Evolutionary conservation across 2,329 filamentous ascomycete genomes (phyloP), one percentile per base, ranked within the genome.

Genomic region (Lecanicillium sp.): DNA sequence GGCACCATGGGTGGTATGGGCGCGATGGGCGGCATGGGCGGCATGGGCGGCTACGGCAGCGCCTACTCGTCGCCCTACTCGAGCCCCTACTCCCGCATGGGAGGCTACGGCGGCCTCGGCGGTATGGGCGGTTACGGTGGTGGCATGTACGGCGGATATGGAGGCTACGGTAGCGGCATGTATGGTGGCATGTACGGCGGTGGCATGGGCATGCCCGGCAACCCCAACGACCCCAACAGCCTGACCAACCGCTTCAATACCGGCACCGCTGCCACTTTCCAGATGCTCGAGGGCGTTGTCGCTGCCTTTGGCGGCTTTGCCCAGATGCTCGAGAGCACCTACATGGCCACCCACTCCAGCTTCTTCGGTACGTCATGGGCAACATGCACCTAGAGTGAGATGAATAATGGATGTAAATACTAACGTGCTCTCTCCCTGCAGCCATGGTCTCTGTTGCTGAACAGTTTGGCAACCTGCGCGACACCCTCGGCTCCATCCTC

Each of bases 241-340:
- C 69, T 98, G 59, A 96, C 90, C n/a, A 86, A 94, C 57, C 84
- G 86, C 38, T 96, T 97, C 70, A 87, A 81, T 58, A 89, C 94
- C 61, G 92, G 85, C 68, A 98, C 94, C 0, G 86, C 92, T 52
- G 87, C 90, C 10, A 98, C 92, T 0, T 98, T 98, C 57, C 92
- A 97, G 69, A 87, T 98, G 74, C 87, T 98, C 37, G 92, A 98
- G 66, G 92, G 89, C 51, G 85, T 98, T 42, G 92, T 98, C 12
- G 87, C 87, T 17, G 89, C 92, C 3, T 98, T 98, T 68, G 89
- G 89, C 15, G 92, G 94, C 1, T 97, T 98, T 58, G 87, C 94
- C 11, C 92, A 98, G 68, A 98, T 98, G 92, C 74, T 98, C 19
- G 92, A 98, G 66, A 97, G 92, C 69, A 97, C 92, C 10, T 98